phyloP scores from a whole-genome alignment of 83 land plant species.

The Picea mariana region DNA sequence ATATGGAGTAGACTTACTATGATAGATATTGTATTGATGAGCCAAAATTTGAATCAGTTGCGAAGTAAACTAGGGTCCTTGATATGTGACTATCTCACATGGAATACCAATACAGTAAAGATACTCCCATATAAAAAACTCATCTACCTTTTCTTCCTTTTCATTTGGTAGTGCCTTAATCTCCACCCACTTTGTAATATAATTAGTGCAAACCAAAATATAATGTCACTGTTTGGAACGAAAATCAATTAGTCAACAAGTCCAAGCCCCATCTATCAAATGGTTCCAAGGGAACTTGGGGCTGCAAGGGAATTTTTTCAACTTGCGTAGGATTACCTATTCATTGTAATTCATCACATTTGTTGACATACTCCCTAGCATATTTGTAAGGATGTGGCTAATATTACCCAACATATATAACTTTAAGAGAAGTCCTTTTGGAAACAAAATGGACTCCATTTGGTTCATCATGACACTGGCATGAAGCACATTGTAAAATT shows the following conservation, averaged over 20 bases:
- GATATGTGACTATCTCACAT: neutral
- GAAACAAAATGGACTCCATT: no score
- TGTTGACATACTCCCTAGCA: no score
- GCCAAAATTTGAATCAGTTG: neutral
- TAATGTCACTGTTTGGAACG: neutral
- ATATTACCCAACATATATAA: no score
- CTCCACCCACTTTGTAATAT: neutral
- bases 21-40: neutral
- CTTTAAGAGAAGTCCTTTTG: no score
- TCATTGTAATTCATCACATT: neutral
- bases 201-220: neutral
- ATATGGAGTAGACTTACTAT: neutral
- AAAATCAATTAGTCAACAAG: neutral
- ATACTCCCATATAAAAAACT: neutral
- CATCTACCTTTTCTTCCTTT: neutral
- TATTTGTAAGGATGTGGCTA: no score
- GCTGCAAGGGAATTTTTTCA: neutral
- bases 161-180: neutral
- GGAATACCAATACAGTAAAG: neutral
- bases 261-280: neutral
- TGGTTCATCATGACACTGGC: no score
- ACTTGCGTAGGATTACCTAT: neutral
- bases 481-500: no score
- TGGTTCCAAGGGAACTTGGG: neutral
- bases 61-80: neutral